Evolutionary conservation across 768 basidiomycete genomes (phyloP), one percentile per base, ranked within the genome.

Genomic region (Filobasidium floriforme): DNA sequence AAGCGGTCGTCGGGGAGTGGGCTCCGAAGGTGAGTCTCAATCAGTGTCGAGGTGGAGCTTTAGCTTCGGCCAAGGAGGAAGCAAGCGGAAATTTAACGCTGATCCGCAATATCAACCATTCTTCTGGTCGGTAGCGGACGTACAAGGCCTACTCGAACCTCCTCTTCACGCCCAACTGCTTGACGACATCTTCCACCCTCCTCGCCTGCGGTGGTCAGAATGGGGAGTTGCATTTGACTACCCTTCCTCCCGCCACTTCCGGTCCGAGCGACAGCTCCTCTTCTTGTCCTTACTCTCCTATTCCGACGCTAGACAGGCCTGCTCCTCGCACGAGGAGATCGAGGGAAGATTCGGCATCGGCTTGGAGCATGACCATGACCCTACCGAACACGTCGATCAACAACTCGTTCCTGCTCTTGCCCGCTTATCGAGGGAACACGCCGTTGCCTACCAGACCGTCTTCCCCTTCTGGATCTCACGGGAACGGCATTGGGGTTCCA

Each of bases 181-280:
- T 68, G 43, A 66, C 54, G 26, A 61, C 67, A 32, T 66, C 46
- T 41, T 59, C 66, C 46, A 26, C 59, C 7, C 73, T 78, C 52
- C 43, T 78, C 5, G 75, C 77, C 26, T 74, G 72, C 52, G 77
- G 77, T 22, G 77, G 77, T 2, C 77, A 78, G 63, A 72, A 74
- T 63, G 77, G 77, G 14, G 75, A 78, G 61, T 54, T 78, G 9
- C 71, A 76, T 65, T 66, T 78, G 7, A 70, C 73, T 7, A 61
- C 71, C 52, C 67, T 76, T 1, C 73, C 76, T 4, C 62, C 68
- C 15, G 52, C 66, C 29, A 12, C 37, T 14, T 14, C n/a, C n/a
- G n/a, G n/a, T n/a, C n/a, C n/a, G n/a, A n/a, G n/a, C n/a, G 18
- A 15, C 46, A 49, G 5, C 46, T 22, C 46, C 12, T 6, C 15